Evolutionary conservation across 495 filamentous ascomycete genomes (phyloP).

Genomic region (Jackrogersella multiformis): DNA sequence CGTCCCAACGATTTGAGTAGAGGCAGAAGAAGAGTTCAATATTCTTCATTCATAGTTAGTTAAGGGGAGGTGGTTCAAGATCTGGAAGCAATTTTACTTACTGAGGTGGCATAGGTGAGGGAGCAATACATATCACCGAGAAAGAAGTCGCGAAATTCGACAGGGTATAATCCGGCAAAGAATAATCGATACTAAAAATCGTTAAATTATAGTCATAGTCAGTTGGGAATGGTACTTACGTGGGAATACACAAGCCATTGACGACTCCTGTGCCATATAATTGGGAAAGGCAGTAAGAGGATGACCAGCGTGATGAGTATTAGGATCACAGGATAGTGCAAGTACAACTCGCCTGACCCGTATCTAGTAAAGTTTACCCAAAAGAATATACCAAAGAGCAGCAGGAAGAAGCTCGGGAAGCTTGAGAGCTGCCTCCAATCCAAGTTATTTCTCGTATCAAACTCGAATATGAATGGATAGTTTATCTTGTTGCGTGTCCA

Average conservation of each 20-base stretch:
- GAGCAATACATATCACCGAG: constrained; percentile 98
- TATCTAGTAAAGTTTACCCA: constrained; percentile 85
- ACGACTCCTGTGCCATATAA: constrained; percentile 79
- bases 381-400: constrained; percentile 80
- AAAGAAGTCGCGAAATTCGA: constrained; percentile 98
- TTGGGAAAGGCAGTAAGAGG: constrained; percentile 76
- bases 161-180: constrained; percentile 85
- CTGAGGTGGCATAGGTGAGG: constrained; percentile 85
- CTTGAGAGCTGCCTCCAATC: constrained; percentile 92
- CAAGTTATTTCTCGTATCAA: constrained; percentile 82
- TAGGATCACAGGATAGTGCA: constrained; percentile 90
- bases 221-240: constrained; percentile 59
- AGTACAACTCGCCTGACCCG: constrained; percentile 72
- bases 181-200: constrained; percentile 78
- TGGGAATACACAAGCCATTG: constrained; percentile 86
- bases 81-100: constrained; percentile 60
- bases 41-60: constrained; percentile 63
- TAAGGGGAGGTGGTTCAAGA: neutral
- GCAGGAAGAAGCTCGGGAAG: constrained; percentile 79
- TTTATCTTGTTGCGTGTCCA: constrained; percentile 90
- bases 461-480: constrained; percentile 96
- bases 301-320: constrained; percentile 70
- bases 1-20: constrained; percentile 77
- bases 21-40: constrained; percentile 95
- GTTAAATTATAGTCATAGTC: constrained; percentile 15